Evolutionary conservation across 208 protist genomes (phyloP).

Genomic region (Leptomonas seymouri): DNA sequence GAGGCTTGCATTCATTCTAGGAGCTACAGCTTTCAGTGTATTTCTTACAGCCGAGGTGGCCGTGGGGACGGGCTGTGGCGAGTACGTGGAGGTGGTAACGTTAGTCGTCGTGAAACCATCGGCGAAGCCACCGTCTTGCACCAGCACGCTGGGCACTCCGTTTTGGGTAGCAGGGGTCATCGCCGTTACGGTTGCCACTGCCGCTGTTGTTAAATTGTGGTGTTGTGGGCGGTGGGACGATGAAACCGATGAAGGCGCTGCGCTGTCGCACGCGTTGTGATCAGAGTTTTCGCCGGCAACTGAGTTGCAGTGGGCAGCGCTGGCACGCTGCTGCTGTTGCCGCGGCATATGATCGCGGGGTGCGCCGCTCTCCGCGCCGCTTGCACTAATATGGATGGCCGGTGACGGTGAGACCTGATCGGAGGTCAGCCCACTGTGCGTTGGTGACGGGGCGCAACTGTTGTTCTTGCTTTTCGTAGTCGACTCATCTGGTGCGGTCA

Average conservation of each 20-base stretch:
- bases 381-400: background rate
- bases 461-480: background rate
- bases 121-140: background rate
- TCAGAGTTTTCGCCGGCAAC: background rate
- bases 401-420: background rate
- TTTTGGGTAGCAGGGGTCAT: too few species aligned
- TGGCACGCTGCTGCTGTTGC: constrained; percentile 7
- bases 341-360: background rate
- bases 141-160: background rate
- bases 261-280: background rate
- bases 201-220: background rate
- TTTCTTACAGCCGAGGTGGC: background rate
- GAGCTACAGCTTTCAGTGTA: background rate
- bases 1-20: constrained; percentile 16
- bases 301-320: background rate
- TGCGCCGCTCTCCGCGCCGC: background rate
- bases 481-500: background rate
- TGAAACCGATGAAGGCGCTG: background rate
- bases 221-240: background rate
- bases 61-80: background rate
- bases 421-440: background rate
- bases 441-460: background rate
- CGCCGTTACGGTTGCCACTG: too few species aligned
- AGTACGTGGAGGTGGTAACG: background rate
- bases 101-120: background rate